phyloP scores from a whole-genome alignment of 805 yeast species.

The Jamesozyma lodderae region DNA sequence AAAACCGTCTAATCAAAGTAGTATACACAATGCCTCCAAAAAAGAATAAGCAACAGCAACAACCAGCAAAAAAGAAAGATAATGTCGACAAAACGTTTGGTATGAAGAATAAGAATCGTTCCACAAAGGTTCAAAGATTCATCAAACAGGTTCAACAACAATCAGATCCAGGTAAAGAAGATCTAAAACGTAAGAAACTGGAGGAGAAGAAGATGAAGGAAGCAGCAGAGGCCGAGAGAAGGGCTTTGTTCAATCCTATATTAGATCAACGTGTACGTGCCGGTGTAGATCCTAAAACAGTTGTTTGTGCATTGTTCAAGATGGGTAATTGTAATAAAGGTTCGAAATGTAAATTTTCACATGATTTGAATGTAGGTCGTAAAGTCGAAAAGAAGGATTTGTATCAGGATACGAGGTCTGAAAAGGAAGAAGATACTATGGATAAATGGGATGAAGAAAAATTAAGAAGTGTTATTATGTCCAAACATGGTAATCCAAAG shows the following conservation, averaged over 20 bases:
- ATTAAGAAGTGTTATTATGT: constrained; percentile 71
- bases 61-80: constrained; percentile 53
- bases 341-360: constrained; percentile 80
- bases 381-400: constrained; percentile 85
- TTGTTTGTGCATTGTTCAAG: constrained; percentile 83
- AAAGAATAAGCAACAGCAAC: constrained; percentile 48
- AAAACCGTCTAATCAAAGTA: neutral
- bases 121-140: constrained; percentile 74
- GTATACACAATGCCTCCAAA: constrained; percentile 62
- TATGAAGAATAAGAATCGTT: constrained; percentile 88
- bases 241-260: constrained; percentile 57
- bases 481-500: constrained; percentile 90
- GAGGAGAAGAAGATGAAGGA: constrained; percentile 89
- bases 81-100: constrained; percentile 91
- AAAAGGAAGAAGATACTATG: constrained; percentile 78
- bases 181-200: constrained; percentile 54
- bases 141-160: constrained; percentile 63
- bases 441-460: constrained; percentile 96
- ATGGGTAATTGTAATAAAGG: constrained; percentile 80
- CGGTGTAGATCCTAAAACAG: constrained; percentile 95
- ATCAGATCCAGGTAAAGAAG: constrained; percentile 60
- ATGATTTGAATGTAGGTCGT: constrained; percentile 77
- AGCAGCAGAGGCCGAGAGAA: constrained; percentile 79
- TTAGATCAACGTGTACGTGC: constrained; percentile 84
- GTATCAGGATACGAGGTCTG: constrained; percentile 74